These are phyloP conservation scores for Cicer bijugum DNA, from an alignment of 306 rosid species.

Conservation along the genomic window DNA sequence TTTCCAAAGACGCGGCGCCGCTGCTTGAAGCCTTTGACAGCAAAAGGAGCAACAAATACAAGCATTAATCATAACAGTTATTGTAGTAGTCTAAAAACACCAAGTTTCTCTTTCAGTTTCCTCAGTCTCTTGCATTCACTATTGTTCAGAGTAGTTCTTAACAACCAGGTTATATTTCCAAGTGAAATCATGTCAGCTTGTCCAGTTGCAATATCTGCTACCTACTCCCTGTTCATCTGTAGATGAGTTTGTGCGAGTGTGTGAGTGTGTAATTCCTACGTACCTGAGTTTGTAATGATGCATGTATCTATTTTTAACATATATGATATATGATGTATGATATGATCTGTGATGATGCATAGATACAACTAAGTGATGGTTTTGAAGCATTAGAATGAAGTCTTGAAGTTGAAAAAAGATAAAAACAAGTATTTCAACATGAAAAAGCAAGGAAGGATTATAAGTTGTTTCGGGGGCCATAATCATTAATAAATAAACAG, in stretches of 20 bases:
- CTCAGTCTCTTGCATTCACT: neutral
- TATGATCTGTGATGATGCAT: conserved; percentile 21
- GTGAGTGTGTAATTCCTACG: conserved; percentile 1
- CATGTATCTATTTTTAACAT: neutral
- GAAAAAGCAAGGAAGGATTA: neutral
- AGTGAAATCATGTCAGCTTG: conserved; percentile 13
- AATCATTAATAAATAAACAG: conserved; percentile 14
- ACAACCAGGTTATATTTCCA: conserved; percentile 35
- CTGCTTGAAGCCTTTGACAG: conserved; percentile 49
- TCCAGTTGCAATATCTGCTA: conserved; percentile 21
- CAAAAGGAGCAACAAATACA: conserved; percentile 43
- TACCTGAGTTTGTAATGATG: conserved; percentile 19
- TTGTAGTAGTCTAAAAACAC: conserved; percentile 22
- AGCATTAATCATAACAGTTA: conserved; percentile 23
- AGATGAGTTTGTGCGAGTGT: conserved; percentile 6
- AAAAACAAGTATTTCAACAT: conserved; percentile 3
- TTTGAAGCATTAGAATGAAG: conserved; percentile 24
- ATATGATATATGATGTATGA: conserved; percentile 3
- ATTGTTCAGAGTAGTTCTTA: conserved; percentile 43
- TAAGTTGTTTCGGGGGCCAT: conserved; percentile 15
- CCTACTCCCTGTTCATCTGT: conserved; percentile 24
- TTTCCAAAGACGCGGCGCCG: conserved; percentile 41
- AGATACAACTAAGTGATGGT: conserved; percentile 4
- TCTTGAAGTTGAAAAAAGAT: conserved; percentile 27
- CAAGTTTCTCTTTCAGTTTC: conserved; percentile 29